Base-by-base conservation (phyloP, 1,284 basidiomycete genomes). In the Austroboletus rostrupii region DNA sequence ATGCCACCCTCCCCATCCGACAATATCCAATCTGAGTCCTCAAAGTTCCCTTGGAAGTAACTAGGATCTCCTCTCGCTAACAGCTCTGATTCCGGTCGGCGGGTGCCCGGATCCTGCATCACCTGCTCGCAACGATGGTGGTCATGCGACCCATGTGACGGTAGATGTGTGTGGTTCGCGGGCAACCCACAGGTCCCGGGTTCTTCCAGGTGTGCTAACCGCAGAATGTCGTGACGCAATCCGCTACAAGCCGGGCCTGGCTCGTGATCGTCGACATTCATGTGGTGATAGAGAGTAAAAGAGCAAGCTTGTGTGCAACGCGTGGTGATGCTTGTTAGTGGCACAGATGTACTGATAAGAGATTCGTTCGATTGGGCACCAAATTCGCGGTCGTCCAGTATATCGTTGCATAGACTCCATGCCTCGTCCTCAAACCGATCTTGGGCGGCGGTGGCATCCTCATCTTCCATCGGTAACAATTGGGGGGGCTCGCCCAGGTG, bases 291-390 rank as follows among this genome's bases (percentile, higher is more conserved):
- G 26, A 46, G 54, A 40, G 61, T 17, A 48, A 47, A 44, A 43
- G 52, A 35, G 43, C 46, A 40, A 11, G 45, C 28, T 42, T 47
- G 50, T 17, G 41, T 40, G 28, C 53, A 50, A 47, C 46, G 50
- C 53, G 53, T 64, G 53, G 43, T 47, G 45, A 54, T 57, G 42
- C 53, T 47, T 49, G 54, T 44, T 42, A 53, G 55, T 39, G 55
- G 52, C 40, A 51, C 48, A 33, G 52, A 29, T 45, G 37, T 38
- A 51, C 48, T 37, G 61, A 69, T 65, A 68, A 66, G 64, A 53
- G 57, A 65, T 55, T 46, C 48, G 29, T 55, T 54, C 46, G 55
- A 62, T 56, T 48, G 50, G 39, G 47, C 46, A 50, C 50, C 49
- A 26, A 43, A 45, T 29, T 60, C 43, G 43, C 16, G 19, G 48